These are phyloP conservation scores for Solanum pinnatisectum DNA, from an alignment of 257 asterid genomes.

Conservation along the genomic window DNA sequence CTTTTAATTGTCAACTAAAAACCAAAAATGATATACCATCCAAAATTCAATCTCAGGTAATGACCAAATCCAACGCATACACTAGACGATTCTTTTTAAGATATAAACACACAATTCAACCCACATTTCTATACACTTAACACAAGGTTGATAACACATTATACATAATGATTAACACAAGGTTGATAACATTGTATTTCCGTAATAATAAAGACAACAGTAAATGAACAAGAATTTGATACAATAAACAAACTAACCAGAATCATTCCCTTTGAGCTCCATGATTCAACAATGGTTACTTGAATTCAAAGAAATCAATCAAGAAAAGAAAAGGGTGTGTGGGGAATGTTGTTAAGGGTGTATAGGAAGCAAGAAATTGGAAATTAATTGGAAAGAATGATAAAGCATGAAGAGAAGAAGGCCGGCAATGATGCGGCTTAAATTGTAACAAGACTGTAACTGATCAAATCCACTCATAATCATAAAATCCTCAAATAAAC, in stretches of 20 bases:
- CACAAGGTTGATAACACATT: too few species aligned
- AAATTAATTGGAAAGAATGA: constrained; percentile 75
- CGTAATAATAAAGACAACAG: background rate
- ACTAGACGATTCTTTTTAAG: background rate
- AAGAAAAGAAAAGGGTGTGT: background rate
- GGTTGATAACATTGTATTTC: background rate
- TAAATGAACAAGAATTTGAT: background rate
- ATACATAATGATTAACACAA: too few species aligned
- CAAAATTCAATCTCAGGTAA: background rate
- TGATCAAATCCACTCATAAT: constrained; percentile 77
- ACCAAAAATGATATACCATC: background rate
- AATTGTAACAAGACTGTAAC: constrained; percentile 56
- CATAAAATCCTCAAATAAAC: background rate
- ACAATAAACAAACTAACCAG: constrained; percentile 25
- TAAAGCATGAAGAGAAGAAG: constrained; percentile 73
- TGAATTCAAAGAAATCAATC: background rate
- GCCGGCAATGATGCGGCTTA: constrained; percentile 87
- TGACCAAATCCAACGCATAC: background rate
- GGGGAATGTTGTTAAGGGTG: constrained; percentile 34
- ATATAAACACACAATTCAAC: background rate
- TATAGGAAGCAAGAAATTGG: constrained; percentile 95
- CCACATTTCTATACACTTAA: background rate
- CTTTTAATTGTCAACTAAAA: background rate
- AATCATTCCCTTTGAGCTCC: constrained; percentile 36
- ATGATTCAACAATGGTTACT: constrained; percentile 9